Evolutionary conservation across 176 grass and related monocot genomes (phyloP), one percentile per base, ranked within the genome.

Genomic region (Panicum miliaceum): DNA sequence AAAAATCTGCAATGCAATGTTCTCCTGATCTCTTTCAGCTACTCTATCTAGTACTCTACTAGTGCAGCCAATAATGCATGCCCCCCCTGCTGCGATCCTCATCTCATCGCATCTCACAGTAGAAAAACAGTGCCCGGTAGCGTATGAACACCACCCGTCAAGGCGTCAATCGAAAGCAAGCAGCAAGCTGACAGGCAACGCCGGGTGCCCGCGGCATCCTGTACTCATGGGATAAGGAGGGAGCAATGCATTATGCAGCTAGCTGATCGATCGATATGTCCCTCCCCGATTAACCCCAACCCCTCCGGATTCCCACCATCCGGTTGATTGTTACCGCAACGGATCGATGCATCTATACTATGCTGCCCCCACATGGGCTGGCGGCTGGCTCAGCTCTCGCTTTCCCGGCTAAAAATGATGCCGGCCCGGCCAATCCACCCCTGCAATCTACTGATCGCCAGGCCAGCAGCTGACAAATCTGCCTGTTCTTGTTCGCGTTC

Each of bases 171-270:
- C 29, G 29, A 53, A 64, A 54, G 73, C 54, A 79, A 25, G 40
- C 41, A 13, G 40, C 38, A 47, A 65, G 47, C 58, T n/a, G 65
- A 32, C 34, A 41, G 40, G 79, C 38, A 58, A 54, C 15, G 37
- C 2, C 20, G 8, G 3, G 22, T 48, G 29, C n/a, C 27, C 37
- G 6, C 16, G 6, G 86, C 86, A 85, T 91, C 82, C 13, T 76
- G 82, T 91, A 82, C 58, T 64, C 43, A 78, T 50, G 70, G 14
- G 86, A 88, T 82, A 91, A 88, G 86, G 52, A 88, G 18, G 46
- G 82, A 81, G 82, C 66, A 72, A 61, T 5, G 19, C 14, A 41
- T 11, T 34, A 35, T 57, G 26, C 22, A 80, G 81, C n/a, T 67
- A 75, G 76, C 40, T 60, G 66, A 81, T 51, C 41, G 41, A 47